Evolutionary conservation across 2,329 filamentous ascomycete species (phyloP).

Genomic region (Ilyonectria robusta): DNA sequence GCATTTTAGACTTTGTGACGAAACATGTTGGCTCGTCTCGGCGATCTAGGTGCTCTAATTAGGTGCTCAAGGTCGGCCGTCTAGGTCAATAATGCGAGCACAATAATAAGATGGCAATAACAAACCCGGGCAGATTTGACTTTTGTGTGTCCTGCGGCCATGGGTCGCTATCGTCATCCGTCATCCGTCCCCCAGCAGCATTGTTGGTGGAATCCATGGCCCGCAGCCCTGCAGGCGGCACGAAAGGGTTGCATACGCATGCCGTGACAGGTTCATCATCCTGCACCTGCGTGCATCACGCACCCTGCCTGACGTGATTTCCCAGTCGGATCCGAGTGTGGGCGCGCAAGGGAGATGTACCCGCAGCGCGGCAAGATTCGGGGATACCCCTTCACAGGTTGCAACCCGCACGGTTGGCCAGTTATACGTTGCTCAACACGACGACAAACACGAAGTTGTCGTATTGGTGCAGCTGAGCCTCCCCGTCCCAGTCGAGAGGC

Average conservation of each 20-base stretch:
- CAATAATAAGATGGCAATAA: neutral
- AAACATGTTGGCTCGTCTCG: conserved; percentile 30
- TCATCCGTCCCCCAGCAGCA: conserved; percentile 1
- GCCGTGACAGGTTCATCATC: conserved; percentile 16
- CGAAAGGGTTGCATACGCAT: conserved; percentile 28
- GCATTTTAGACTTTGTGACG: conserved; percentile 46
- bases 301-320: conserved; percentile 11
- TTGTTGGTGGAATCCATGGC: neutral
- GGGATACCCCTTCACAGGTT: neutral
- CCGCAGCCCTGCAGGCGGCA: conserved; percentile 22
- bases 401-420: neutral
- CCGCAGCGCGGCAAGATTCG: neutral
- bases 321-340: neutral
- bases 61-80: too few species aligned
- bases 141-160: conserved; percentile 1
- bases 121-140: neutral
- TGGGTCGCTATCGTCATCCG: conserved; percentile 21
- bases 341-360: neutral
- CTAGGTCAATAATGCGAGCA: conserved; percentile 15
- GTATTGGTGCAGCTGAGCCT: neutral
- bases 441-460: neutral
- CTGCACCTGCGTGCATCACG: conserved; percentile 8
- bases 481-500: too few species aligned
- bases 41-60: conserved; percentile 9
- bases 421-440: neutral